phyloP scores from a whole-genome alignment of 169 alveolate genomes.

The Plasmodium gallinaceum region DNA sequence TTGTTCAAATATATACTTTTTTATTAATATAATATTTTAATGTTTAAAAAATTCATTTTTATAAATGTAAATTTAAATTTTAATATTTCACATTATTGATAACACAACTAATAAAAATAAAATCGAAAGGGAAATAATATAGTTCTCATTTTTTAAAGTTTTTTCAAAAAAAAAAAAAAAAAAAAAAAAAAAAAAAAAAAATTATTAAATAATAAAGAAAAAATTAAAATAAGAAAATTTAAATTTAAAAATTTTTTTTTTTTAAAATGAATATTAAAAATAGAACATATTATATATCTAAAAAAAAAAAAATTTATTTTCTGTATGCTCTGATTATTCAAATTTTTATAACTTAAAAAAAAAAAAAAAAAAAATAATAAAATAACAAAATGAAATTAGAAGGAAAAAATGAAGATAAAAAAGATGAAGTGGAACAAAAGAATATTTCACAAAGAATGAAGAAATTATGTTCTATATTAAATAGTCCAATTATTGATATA shows the following conservation, averaged over 20 bases:
- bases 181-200: background rate
- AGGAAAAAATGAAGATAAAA: slow-evolving; percentile 19
- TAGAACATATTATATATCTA: background rate
- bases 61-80: too few species aligned
- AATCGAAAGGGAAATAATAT: too few species aligned
- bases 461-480: slow-evolving; percentile 51
- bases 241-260: background rate
- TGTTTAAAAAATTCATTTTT: too few species aligned
- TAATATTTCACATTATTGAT: too few species aligned
- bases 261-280: slow-evolving; percentile 11
- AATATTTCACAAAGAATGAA: slow-evolving; percentile 73
- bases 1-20: too few species aligned
- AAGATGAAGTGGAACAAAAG: slow-evolving; percentile 42
- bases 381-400: slow-evolving; percentile 62
- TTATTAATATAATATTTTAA: too few species aligned
- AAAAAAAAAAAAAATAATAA: slow-evolving; percentile 3
- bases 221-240: background rate
- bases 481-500: slow-evolving; percentile 67
- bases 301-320: background rate
- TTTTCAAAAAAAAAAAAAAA: background rate
- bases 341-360: background rate
- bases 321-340: background rate
- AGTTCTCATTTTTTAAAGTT: too few species aligned
- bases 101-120: too few species aligned
- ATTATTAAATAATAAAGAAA: background rate